Base-by-base conservation (phyloP, 2,329 filamentous ascomycete species). In the Sclerotiophoma versabilis region DNA sequence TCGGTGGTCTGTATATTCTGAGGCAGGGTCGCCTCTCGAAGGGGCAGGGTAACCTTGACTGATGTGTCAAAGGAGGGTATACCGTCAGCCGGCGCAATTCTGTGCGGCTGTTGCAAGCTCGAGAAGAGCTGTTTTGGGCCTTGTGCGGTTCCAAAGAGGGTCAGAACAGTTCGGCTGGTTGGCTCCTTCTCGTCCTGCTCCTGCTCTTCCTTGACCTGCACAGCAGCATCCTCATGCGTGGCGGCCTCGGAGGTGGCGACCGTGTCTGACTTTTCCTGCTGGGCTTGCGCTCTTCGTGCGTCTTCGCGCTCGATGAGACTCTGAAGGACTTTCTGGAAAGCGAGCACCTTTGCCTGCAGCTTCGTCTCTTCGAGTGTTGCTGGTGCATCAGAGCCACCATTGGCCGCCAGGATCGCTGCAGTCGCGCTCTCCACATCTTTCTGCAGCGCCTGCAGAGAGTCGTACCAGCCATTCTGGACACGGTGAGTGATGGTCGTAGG, bases 91-190 rank as follows among this genome's bases (percentile, higher is more conserved):
- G 74, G 72, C 14, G 64, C 20, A n/a, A 71, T 52, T 36, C 79
- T 66, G 27, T 76, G 72, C 11, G 79, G 76, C 49, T 84, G 81
- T 60, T 89, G 90, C 43, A 96, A 79, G 73, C 93, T 96, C 4
- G 93, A 96, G 72, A 95, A 97, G 4, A 97, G 80, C 56, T 93
- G 90, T 63, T 87, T 88, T 29, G 90, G 83, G 38, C 87, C 86
- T 1, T 88, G 86, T 33, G 89, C 89, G 62, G 87, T 89, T 49
- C 91, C 92, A 62, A 87, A 88, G 1, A 96, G 79, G 0, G 91
- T 93, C 53, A 97, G 79, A 5, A 93, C 87, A 14, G 86, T 78
- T 58, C 80, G 82, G 49, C 83, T 78, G 43, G 78, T 63, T 12
- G 62, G 62, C 39, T 46, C 44, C 36, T 78, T 60, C 17, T 62